Evolutionary conservation across 1,284 basidiomycete genomes (phyloP), one percentile per base, ranked within the genome.

Genomic region (Leccinum fallax): DNA sequence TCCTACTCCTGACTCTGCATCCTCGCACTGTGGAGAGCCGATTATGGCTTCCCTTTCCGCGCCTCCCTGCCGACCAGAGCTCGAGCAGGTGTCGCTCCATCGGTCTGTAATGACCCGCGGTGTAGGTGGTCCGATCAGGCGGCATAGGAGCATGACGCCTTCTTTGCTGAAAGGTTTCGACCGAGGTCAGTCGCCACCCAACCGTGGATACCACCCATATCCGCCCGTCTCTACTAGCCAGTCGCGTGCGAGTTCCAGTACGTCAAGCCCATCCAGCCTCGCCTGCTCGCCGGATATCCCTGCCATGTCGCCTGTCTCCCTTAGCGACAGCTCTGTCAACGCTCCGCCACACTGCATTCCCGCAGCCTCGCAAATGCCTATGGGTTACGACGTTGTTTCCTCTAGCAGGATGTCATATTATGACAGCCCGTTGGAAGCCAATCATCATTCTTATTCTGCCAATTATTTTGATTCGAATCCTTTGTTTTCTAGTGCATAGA

Each of bases 111-210:
- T 66, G 61, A 56, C 67, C 13, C 68, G 71, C n/a, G 65, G 69
- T 9, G 76, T 74, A 15, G 66, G 75, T n/a, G 88, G 88, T 3
- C 87, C 90, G 6, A 80, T 86, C 43, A 77, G 89, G 58, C 79
- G 89, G 55, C 85, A 90, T 71, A 78, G 90, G 60, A 90, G 88
- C 72, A 90, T 88, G 80, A 92, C 90, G 21, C 90, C 90, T 16
- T 85, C 85, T 0, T 65, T 86, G 26, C 73, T 79, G 49, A 79
- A 82, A 58, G 80, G 76, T 57, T 71, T 63, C 34, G 69, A 56
- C 49, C 73, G 71, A 55, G 72, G 64, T 26, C 74, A 64, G 24
- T 74, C 75, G 4, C 68, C 68, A 6, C 66, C 74, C 4, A 56
- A 26, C 16, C 72, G 73, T 21, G 67, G 68, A 8, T 74, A 75